Base-by-base conservation (phyloP, 2,329 filamentous ascomycete species). In the Ophiostoma quercus region DNA sequence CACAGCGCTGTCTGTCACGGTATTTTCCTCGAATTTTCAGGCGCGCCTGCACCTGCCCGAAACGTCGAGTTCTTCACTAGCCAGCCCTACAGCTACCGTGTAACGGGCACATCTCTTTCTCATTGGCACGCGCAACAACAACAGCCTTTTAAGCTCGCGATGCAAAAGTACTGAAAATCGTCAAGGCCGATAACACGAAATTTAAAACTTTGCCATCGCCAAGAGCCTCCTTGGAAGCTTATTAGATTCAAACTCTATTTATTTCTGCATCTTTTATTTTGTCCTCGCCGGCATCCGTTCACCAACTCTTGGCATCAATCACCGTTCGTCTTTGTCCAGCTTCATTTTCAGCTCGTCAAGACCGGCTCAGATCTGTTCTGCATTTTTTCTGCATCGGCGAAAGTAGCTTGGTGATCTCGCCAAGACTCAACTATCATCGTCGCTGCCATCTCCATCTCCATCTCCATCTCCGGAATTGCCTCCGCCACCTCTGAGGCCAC, bases 1-100 rank as follows among this genome's bases (percentile, higher is more conserved):
- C 22, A 41, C 41, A 43, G 19, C 32, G 14, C 63, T 57, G 67
- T 43, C 39, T 43, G 25, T 29, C 67, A 65, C 62, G 69, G 67
- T 62, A 66, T 54, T 51, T 43, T 54, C 65, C 32, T 41, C 32
- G 25, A 43, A 6, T 47, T 47, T 47, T 8, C 43, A 54, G 39
- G 43, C 25, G 12, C 37, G 65, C 57, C 57, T 62, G 57, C 57
- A 62, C 22, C 57, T 62, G 32, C 57, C 57, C 57, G 57, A 62
- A 62, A 62, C 14, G 57, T 32, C 22, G 1, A 25, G n/a, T 11
- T 57, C n/a, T 9, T 47, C 6, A n/a, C 43, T 19, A 47, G 43
- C 43, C 16, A 47, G 43, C 16, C 43, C 19, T 22, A 25, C 51
- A 25, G 51, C 51, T 9, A 57, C 9, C 25, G n/a, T 25, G n/a